phyloP scores from a whole-genome alignment of 495 filamentous ascomycete genomes.

The Trichoderma parareesei region DNA sequence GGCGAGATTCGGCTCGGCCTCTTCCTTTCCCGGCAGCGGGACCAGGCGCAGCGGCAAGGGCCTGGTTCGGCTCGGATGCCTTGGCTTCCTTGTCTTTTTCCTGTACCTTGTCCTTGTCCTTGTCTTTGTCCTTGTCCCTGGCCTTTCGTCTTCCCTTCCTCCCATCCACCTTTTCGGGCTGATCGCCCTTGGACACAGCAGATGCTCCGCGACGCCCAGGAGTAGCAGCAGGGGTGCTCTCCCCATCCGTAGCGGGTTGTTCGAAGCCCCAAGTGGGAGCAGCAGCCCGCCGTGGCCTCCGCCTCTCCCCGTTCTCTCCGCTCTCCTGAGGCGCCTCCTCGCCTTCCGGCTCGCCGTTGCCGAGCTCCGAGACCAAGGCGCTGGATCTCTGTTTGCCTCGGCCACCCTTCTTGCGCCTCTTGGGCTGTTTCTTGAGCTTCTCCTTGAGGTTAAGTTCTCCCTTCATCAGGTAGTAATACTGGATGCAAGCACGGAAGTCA shows the following conservation, averaged over 20 bases:
- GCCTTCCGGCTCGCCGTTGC: slow-evolving; percentile 46
- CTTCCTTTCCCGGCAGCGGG: slow-evolving; percentile 18
- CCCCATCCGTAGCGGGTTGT: slow-evolving; percentile 34
- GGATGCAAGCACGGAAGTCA: slow-evolving; percentile 77
- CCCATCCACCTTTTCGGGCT: slow-evolving; percentile 47
- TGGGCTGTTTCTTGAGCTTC: slow-evolving; percentile 65
- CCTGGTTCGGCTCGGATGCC: slow-evolving; percentile 34
- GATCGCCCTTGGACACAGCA: slow-evolving; percentile 38
- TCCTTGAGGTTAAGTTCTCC: slow-evolving; percentile 79
- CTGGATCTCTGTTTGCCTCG: slow-evolving; percentile 61
- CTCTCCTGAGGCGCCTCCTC: slow-evolving; percentile 42
- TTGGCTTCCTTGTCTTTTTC: slow-evolving; percentile 34
- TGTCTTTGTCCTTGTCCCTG: slow-evolving; percentile 44
- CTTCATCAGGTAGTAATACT: slow-evolving; percentile 95
- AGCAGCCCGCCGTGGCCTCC: slow-evolving; percentile 45
- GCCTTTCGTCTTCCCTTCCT: slow-evolving; percentile 28
- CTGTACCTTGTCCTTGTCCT: slow-evolving; percentile 26
- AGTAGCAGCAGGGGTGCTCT: slow-evolving; percentile 41
- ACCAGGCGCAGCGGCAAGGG: slow-evolving; percentile 34
- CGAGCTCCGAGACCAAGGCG: slow-evolving; percentile 67
- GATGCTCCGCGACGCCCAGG: slow-evolving; percentile 45
- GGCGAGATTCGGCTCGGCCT: slow-evolving; percentile 3
- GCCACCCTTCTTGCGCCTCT: slow-evolving; percentile 48
- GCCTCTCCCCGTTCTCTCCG: slow-evolving; percentile 42
- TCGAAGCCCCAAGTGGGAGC: slow-evolving; percentile 45